Conservation (phyloP, 2,329 filamentous ascomycete species). For the Colletotrichum abscissum region DNA sequence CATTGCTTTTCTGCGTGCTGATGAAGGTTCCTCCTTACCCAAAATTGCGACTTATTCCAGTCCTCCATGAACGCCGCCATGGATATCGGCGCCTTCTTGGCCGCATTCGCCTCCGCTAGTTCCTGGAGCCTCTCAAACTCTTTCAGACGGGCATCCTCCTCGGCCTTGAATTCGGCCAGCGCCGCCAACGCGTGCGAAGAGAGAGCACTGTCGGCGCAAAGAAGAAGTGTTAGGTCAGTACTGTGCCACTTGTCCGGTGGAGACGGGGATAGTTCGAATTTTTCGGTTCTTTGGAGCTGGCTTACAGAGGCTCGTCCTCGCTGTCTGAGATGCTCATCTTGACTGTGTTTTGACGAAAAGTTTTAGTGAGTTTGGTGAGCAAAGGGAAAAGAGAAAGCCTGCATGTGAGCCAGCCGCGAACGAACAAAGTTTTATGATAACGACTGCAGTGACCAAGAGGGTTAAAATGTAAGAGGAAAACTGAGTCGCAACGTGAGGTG, state of each 20-base stretch:
- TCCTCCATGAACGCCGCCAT: constrained; percentile 83
- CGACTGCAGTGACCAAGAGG: neutral
- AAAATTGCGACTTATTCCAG: constrained; percentile 88
- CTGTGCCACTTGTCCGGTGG: neutral
- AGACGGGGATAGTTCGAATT: neutral
- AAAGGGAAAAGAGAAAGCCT: too few relatives aligned
- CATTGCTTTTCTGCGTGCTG: too few relatives aligned
- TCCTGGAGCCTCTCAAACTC: constrained; percentile 76
- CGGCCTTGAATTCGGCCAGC: constrained; percentile 79
- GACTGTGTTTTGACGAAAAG: too few relatives aligned
- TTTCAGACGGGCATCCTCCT: constrained; percentile 74
- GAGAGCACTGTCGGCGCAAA: constrained; percentile 61
- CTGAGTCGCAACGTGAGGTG: constrained; percentile 7
- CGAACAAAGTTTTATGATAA: neutral
- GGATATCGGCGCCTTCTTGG: constrained; percentile 37
- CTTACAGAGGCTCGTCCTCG: constrained; percentile 64
- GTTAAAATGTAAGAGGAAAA: neutral
- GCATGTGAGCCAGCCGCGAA: neutral
- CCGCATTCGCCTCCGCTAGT: constrained; percentile 62
- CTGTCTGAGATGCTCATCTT: constrained; percentile 40
- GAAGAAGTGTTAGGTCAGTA: neutral
- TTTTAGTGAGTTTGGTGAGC: too few relatives aligned
- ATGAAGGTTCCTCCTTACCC: constrained; percentile 61
- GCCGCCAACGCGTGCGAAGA: constrained; percentile 74
- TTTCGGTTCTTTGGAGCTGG: neutral